Conservation (phyloP, 331 rosid genomes). For the Spiraea crenata region DNA sequence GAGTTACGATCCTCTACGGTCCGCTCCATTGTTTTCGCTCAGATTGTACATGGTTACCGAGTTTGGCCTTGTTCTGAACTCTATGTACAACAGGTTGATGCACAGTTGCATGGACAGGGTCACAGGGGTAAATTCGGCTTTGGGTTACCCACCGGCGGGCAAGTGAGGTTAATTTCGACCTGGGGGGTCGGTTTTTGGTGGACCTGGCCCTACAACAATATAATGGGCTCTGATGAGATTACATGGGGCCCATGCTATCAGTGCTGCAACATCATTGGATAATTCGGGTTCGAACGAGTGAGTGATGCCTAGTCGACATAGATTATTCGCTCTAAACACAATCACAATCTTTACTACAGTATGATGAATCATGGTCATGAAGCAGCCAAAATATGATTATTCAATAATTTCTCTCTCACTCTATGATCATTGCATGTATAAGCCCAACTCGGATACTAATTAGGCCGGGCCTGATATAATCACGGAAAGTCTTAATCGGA, state of each 20-base stretch:
- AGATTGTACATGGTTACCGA: background rate
- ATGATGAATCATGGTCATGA: background rate
- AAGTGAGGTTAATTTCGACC: background rate
- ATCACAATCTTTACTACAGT: background rate
- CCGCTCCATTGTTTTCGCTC: too few relatives aligned
- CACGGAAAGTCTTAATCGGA: too few relatives aligned
- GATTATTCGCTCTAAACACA: background rate
- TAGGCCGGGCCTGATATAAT: too few relatives aligned
- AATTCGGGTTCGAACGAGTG: too few relatives aligned
- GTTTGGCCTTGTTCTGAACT: background rate
- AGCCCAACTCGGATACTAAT: background rate
- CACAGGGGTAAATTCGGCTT: background rate
- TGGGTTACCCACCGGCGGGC: conserved; percentile 15
- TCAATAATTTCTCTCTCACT: background rate
- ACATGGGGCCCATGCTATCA: background rate
- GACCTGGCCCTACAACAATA: background rate
- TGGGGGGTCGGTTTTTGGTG: background rate
- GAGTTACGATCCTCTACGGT: background rate
- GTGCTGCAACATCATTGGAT: background rate
- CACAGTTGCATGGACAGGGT: too few relatives aligned
- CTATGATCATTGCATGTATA: background rate
- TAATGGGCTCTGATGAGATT: background rate
- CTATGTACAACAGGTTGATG: too few relatives aligned
- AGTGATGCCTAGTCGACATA: background rate
- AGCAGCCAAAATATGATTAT: background rate